These are phyloP conservation scores for Nepenthes gracilis DNA, from an alignment of 148 eudicot genomes.

Conservation along the genomic window DNA sequence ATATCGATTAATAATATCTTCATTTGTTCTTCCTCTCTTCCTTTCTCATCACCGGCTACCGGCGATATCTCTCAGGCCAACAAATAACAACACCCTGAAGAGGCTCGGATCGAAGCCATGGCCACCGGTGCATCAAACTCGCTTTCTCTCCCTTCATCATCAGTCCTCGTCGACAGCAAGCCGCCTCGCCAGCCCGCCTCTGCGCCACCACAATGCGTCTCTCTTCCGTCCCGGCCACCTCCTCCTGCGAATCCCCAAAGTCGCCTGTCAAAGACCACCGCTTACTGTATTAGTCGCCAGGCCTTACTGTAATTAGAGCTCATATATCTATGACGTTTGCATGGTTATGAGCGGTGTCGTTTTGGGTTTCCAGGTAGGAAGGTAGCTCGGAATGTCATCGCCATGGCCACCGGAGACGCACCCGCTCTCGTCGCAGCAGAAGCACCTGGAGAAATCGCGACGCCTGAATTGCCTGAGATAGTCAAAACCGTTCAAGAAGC, in stretches of 20 bases:
- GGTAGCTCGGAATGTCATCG: conserved; percentile 64
- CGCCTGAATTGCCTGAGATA: conserved; percentile 47
- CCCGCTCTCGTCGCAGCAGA: conserved; percentile 18
- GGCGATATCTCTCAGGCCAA: too few relatives aligned
- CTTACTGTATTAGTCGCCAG: conserved; percentile 29
- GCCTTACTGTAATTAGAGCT: too few relatives aligned
- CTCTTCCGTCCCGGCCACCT: conserved; percentile 53
- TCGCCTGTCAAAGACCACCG: conserved; percentile 35
- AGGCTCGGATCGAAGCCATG: conserved; percentile 17
- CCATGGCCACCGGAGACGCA: conserved; percentile 81
- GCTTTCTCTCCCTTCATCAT: conserved; percentile 44
- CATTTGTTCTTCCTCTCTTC: too few relatives aligned
- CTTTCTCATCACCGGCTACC: too few relatives aligned
- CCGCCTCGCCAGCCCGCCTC: conserved; percentile 41
- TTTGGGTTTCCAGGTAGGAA: conserved; percentile 35
- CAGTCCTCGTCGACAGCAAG: conserved; percentile 25
- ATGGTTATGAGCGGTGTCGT: too few relatives aligned
- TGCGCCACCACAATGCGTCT: conserved; percentile 48
- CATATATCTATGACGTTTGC: too few relatives aligned
- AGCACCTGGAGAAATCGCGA: conserved; percentile 16
- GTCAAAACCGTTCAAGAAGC: conserved; percentile 51
- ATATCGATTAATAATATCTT: too few relatives aligned
- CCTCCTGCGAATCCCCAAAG: conserved; percentile 31
- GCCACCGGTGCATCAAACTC: conserved; percentile 45
- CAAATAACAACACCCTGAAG: neutral